These are phyloP conservation scores for Aspergillus ellipticus DNA, from an alignment of 495 filamentous ascomycete genomes.

Conservation along the genomic window DNA sequence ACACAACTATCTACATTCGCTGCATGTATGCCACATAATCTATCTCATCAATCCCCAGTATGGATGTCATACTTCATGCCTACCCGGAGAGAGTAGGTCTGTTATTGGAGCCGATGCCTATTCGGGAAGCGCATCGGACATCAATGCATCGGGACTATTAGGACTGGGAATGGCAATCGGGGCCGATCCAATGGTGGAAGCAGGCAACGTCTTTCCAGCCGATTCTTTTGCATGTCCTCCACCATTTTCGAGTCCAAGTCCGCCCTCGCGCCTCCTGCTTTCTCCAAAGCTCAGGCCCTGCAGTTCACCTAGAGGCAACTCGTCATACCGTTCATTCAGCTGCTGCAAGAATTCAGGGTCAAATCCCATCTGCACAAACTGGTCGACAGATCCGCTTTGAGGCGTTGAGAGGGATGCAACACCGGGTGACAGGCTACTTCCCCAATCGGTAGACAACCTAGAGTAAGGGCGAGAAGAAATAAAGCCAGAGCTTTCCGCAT, in stretches of 20 bases:
- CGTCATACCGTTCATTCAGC: constrained; percentile 35
- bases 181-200: constrained; percentile 1
- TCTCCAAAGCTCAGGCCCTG: constrained; percentile 18
- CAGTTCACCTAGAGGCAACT: constrained; percentile 23
- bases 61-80: background rate
- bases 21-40: background rate
- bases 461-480: constrained; percentile 26
- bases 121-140: constrained; percentile 9
- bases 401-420: constrained; percentile 32
- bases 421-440: constrained; percentile 32
- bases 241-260: background rate
- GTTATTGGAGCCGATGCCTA: too few species aligned
- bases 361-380: constrained; percentile 43
- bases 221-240: constrained; percentile 16
- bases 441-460: constrained; percentile 37
- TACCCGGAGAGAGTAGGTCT: background rate
- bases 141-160: constrained; percentile 11
- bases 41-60: background rate
- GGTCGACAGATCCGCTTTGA: constrained; percentile 27
- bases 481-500: constrained; percentile 35
- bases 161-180: constrained; percentile 17
- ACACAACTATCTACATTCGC: background rate
- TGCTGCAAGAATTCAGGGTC: constrained; percentile 40
- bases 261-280: background rate
- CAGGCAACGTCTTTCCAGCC: background rate